Percentiles rank a stretch among this genome's conserved stretches.
These are phyloP conservation scores for Pueraria montana DNA, from an alignment of 306 rosid genomes.

Conservation along the genomic window DNA sequence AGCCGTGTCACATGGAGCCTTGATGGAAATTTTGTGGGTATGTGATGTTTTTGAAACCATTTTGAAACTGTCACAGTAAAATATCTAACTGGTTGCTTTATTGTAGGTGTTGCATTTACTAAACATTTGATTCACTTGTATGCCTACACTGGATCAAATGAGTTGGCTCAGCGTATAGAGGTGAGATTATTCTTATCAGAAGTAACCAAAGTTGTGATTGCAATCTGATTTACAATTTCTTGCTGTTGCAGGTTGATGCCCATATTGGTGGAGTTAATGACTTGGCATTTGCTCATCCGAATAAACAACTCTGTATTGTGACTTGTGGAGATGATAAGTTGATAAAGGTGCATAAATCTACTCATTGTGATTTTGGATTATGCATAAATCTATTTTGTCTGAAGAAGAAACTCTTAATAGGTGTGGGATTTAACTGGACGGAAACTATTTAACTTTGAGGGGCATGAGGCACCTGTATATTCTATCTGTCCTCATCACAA, in stretches of 20 bases:
- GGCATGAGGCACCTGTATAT: constrained; percentile 89
- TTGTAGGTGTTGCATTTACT: constrained; percentile 84
- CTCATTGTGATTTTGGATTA: constrained; percentile 34
- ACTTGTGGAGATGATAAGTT: constrained; percentile 92
- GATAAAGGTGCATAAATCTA: constrained; percentile 70
- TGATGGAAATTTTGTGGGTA: constrained; percentile 89
- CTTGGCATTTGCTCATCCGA: constrained; percentile 91
- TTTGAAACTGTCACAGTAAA: constrained; percentile 33
- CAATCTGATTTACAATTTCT: constrained; percentile 44
- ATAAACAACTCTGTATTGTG: constrained; percentile 79
- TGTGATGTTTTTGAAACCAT: constrained; percentile 49
- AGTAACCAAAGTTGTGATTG: constrained; percentile 42
- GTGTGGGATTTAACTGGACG: constrained; percentile 87
- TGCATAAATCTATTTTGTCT: constrained; percentile 45
- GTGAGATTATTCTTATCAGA: constrained; percentile 56
- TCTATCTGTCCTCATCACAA: constrained; percentile 95
- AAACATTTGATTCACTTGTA: constrained; percentile 90
- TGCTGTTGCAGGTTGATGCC: constrained; percentile 76
- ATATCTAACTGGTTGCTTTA: constrained; percentile 53
- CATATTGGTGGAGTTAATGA: constrained; percentile 89
- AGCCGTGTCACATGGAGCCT: constrained; percentile 92
- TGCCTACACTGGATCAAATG: constrained; percentile 69
- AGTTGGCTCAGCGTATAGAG: constrained; percentile 77
- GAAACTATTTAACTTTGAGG: constrained; percentile 75
- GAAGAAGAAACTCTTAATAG: constrained; percentile 58